A percentile compares a stretch with the other conserved stretches of the same genome.
Conservation (phyloP, 2,329 filamentous ascomycete genomes). For the Fusarium clavum region DNA sequence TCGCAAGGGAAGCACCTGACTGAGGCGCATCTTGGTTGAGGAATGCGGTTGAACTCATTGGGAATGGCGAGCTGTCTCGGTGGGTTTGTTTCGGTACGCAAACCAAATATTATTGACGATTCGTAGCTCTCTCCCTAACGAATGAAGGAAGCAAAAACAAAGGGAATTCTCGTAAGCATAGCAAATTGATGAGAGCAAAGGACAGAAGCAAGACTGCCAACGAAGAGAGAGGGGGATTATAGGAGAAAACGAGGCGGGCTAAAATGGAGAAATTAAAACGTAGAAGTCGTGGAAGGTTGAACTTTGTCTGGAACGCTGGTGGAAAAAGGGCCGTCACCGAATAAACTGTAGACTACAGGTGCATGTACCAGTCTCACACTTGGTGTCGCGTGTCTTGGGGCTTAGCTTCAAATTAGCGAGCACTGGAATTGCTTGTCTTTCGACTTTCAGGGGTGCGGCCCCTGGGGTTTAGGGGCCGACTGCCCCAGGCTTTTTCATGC, state of each 20-base stretch:
- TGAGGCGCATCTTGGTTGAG: slow-evolving; percentile 40
- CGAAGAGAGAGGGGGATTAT: not conserved
- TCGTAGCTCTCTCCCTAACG: slow-evolving; percentile 21
- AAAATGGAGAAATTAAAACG: slow-evolving; percentile 18
- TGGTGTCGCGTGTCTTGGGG: slow-evolving; percentile 39
- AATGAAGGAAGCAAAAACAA: slow-evolving; percentile 26
- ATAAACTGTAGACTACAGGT: not conserved
- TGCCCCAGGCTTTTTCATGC: slow-evolving; percentile 25
- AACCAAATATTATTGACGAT: slow-evolving; percentile 3
- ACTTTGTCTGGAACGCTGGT: slow-evolving; percentile 33
- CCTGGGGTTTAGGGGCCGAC: slow-evolving; percentile 20
- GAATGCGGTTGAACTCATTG: slow-evolving; percentile 46
- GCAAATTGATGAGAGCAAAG: slow-evolving; percentile 9
- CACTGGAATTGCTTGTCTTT: slow-evolving; percentile 42
- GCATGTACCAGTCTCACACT: slow-evolving; percentile 13
- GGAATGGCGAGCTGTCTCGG: slow-evolving; percentile 34
- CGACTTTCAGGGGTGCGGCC: slow-evolving; percentile 35
- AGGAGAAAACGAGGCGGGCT: slow-evolving; percentile 5
- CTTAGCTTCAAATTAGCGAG: slow-evolving; percentile 40
- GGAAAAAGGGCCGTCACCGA: slow-evolving; percentile 25
- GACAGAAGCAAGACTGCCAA: not conserved
- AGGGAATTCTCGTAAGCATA: slow-evolving; percentile 30
- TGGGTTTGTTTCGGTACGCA: slow-evolving; percentile 17
- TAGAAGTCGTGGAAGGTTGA: slow-evolving; percentile 24
- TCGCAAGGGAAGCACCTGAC: slow-evolving; percentile 25